Evolutionary conservation across 208 protist genomes (phyloP).

Genomic region (Wallacemonas collosoma): DNA sequence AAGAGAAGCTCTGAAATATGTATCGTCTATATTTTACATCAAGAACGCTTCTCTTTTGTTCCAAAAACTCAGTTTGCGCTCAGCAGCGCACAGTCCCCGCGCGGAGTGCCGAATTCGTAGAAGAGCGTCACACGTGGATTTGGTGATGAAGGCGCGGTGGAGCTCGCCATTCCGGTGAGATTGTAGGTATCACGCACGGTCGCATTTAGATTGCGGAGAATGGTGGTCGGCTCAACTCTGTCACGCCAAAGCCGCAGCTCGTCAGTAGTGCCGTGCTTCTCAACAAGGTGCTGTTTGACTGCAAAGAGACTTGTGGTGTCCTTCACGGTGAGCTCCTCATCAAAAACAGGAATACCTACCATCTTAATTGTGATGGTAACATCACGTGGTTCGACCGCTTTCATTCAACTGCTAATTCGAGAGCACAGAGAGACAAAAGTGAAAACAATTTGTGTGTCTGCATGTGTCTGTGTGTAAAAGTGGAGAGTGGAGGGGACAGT

Average conservation of each 20-base stretch:
- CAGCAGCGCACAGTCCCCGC: slow-evolving; percentile 40
- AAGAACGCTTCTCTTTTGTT: too few species aligned
- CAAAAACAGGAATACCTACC: slow-evolving; percentile 74
- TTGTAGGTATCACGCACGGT: slow-evolving; percentile 50
- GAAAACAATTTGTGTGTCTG: too few species aligned
- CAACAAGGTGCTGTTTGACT: slow-evolving; percentile 51
- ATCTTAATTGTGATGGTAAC: slow-evolving; percentile 48
- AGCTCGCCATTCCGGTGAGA: not conserved
- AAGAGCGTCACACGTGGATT: slow-evolving; percentile 41
- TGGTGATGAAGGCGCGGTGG: not conserved
- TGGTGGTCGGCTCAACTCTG: slow-evolving; percentile 67
- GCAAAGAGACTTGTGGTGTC: slow-evolving; percentile 37
- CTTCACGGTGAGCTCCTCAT: slow-evolving; percentile 41
- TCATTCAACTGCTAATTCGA: not conserved
- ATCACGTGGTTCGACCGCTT: not conserved
- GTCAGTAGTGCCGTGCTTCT: slow-evolving; percentile 46
- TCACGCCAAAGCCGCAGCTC: slow-evolving; percentile 63
- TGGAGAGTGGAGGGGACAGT: too few species aligned
- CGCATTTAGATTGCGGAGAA: slow-evolving; percentile 52
- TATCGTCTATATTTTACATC: too few species aligned
- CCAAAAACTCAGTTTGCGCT: slow-evolving; percentile 24
- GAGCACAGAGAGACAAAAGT: too few species aligned
- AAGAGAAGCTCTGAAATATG: too few species aligned
- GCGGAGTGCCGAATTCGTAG: slow-evolving; percentile 67
- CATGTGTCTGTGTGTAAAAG: too few species aligned